A percentile compares a stretch with the other conserved stretches of the same genome.
Evolutionary conservation across 192 early-diverging fungal genomes (phyloP).

Genomic region (Jimgerdemannia flammicorona): DNA sequence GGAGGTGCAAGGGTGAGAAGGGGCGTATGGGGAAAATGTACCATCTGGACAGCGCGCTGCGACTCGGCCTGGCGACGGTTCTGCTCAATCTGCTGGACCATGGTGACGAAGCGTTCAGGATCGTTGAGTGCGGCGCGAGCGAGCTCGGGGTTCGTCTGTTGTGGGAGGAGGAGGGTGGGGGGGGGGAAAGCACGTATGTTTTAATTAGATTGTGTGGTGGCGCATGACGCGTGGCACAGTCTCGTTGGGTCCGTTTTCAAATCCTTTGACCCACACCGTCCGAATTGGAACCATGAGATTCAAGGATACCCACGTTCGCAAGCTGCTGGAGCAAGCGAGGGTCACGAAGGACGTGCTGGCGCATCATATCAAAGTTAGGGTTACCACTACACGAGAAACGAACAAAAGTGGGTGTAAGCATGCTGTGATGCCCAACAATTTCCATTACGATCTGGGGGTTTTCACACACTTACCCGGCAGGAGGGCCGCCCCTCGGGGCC

Average conservation of each 20-base stretch:
- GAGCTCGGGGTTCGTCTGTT: conserved; percentile 59
- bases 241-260: too few species aligned
- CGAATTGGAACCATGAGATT: too few species aligned
- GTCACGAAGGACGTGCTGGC: conserved; percentile 61
- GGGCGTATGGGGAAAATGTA: conserved; percentile 9
- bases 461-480: too few species aligned
- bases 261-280: too few species aligned
- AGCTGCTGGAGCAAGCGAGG: conserved; percentile 57
- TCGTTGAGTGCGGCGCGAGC: conserved; percentile 60
- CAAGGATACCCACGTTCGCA: conserved; percentile 38
- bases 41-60: conserved; percentile 41
- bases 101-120: conserved; percentile 57
- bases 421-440: too few species aligned
- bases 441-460: too few species aligned
- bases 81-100: conserved; percentile 57
- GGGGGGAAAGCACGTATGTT: too few species aligned
- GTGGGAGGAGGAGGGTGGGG: conserved; percentile 1
- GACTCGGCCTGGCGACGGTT: conserved; percentile 51
- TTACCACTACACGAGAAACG: conserved; percentile 1
- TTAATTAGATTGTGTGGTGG: too few species aligned
- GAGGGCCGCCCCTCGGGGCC: too few species aligned
- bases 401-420: not conserved
- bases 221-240: too few species aligned
- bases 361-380: conserved; percentile 37
- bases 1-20: too few species aligned